Evolutionary conservation across 2,329 filamentous ascomycete species (phyloP), one percentile per base, ranked within the genome.

Genomic region (Microcyclospora tardicrescens): DNA sequence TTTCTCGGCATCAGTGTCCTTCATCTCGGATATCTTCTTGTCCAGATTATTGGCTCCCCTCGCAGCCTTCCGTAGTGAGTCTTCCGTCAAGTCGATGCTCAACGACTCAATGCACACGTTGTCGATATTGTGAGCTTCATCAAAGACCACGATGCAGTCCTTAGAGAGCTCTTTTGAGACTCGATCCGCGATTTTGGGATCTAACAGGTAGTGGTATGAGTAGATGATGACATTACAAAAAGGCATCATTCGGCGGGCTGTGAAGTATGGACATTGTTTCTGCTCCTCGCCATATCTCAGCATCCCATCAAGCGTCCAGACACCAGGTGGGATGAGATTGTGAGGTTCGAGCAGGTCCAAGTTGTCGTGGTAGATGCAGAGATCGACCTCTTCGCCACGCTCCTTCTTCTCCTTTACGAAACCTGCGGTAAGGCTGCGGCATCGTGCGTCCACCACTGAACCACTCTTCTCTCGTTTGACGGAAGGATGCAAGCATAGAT

Each of bases 221-320:
- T 98, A 98, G 50, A 98, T 98, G 55, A 98, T 95, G 56, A 98
- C 86, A 59, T 98, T 96, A 72, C 91, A 98, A 57, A 87, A 96
- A 54, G 91, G 81, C 89, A 98, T 96, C 91, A 98, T 98, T 47
- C 91, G 78, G 42, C 91, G 74, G 11, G 85, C 84, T 11, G 89
- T 95, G 53, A 98, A 98, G 59, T 98, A 98, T 0, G 91, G 91
- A 52, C 91, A 98, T 60, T 96, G 91, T 58, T 95, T 95, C 47
- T 95, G 79, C 53, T 94, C 73, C 61, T 98, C 89, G 38, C 93
- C 89, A 53, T 98, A 96, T 46, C 74, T 77, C 41, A 93, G 64
- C 35, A 98, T 74, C 11, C 79, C 84, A 50, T 98, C 91, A 36
- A 98, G 75, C 0, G 91, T 96, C 77, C 91, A 98, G 2, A 98